These are phyloP conservation scores for Rhododendron ovatum DNA, from an alignment of 148 eudicot genomes.

Conservation along the genomic window DNA sequence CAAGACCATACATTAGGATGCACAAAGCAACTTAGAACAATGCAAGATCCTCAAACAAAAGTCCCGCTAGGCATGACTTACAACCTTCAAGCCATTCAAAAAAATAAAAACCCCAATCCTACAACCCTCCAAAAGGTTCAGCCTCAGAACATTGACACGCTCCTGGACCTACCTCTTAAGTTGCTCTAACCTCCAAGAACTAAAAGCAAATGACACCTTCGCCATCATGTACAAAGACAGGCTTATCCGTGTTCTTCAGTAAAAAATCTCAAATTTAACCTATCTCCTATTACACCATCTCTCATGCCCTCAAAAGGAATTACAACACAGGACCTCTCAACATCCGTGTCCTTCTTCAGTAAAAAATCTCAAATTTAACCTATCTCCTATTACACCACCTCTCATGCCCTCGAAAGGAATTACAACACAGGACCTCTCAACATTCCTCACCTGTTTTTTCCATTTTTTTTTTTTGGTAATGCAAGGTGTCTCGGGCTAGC, in stretches of 20 bases:
- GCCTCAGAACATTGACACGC: neutral
- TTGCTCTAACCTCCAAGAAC: neutral
- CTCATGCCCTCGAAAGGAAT: neutral
- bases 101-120: no score
- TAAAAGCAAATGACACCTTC: neutral
- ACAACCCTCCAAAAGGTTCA: neutral
- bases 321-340: neutral
- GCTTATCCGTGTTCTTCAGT: neutral
- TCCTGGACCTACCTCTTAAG: neutral
- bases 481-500: no score
- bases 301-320: neutral
- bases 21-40: neutral
- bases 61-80: neutral
- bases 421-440: neutral
- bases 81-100: no score
- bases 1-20: neutral
- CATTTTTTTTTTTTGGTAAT: no score
- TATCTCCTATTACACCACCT: neutral
- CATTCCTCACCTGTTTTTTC: no score
- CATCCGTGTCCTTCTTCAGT: neutral
- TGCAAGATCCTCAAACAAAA: neutral
- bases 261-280: neutral
- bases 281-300: neutral
- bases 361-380: neutral
- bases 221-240: neutral